Conservation (phyloP, 2,329 filamentous ascomycete genomes). For the Cryphonectria parasitica region DNA sequence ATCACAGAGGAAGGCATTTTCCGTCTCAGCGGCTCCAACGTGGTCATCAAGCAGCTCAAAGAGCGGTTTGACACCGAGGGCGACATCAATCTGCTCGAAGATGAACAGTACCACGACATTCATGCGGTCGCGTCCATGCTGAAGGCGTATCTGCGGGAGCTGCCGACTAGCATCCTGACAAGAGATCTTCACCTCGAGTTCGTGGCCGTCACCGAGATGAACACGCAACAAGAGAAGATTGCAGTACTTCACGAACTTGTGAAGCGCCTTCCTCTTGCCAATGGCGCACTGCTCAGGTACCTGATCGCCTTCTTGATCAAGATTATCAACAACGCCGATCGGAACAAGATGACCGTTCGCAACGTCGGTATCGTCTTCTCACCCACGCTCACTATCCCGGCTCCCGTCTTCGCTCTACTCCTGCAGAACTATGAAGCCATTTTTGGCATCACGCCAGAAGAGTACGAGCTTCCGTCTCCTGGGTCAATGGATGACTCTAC, state of each 20-base stretch:
- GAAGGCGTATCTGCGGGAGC: slow-evolving; percentile 90
- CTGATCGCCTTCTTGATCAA: slow-evolving; percentile 87
- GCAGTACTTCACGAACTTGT: slow-evolving; percentile 76
- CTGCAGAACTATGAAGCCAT: slow-evolving; percentile 87
- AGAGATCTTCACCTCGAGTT: slow-evolving; percentile 90
- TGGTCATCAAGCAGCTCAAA: slow-evolving; percentile 86
- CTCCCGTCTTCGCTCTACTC: slow-evolving; percentile 91
- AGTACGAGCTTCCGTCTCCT: slow-evolving; percentile 60
- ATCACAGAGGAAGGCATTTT: slow-evolving; percentile 92
- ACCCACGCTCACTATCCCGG: slow-evolving; percentile 93
- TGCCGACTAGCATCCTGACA: slow-evolving; percentile 89
- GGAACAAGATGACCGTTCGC: slow-evolving; percentile 97
- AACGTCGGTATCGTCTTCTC: slow-evolving; percentile 99
- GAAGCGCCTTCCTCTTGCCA: slow-evolving; percentile 76
- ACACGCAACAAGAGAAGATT: slow-evolving; percentile 76
- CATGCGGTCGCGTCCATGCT: slow-evolving; percentile 93
- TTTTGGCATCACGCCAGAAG: slow-evolving; percentile 73
- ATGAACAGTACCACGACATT: slow-evolving; percentile 89
- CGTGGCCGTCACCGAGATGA: slow-evolving; percentile 78
- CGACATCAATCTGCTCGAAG: slow-evolving; percentile 83
- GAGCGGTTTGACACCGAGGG: slow-evolving; percentile 94
- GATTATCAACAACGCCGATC: slow-evolving; percentile 85
- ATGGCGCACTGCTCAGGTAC: slow-evolving; percentile 80
- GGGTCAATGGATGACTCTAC: slow-evolving; percentile 40
- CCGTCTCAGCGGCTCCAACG: slow-evolving; percentile 93